Base-by-base conservation (phyloP, 225 moss, liverwort and hornwort species). In the Pseudisothecium myosuroides region DNA sequence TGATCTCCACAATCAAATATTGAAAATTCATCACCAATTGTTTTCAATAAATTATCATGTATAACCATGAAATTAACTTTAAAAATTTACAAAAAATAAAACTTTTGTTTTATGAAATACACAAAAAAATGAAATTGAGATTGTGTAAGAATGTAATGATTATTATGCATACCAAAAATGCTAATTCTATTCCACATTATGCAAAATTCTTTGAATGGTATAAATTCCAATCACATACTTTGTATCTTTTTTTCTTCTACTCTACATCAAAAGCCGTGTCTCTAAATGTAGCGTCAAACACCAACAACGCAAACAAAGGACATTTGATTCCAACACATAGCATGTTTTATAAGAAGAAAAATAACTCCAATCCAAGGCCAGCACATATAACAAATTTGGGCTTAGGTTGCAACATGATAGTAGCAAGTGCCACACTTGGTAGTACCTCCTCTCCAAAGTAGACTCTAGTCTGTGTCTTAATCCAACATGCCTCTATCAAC, bases 51-150 rank as follows among this genome's bases (percentile, higher is more conserved):
- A 41, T 3, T 15, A 14, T 27, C 15, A 26, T 26, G 5, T 15
- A 26, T 41, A 71, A 5, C 5, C 15, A 26, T 15, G 1, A 71
- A 27, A 15, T 9, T 19, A 0, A 39, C 0, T 14, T 11, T 1
- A 24, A 69, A 23, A n/a, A 7, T 68, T 68, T 13, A 23, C 6
- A 6, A 37, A 37, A 32, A 37, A 12, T n/a, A 7, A 22, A 12
- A 12, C 1, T 4, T n/a, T n/a, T 6, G 7, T 20, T 34, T n/a
- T n/a, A n/a, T n/a, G n/a, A n/a, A n/a, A n/a, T n/a, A n/a, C n/a
- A n/a, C n/a, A n/a, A n/a, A n/a, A n/a, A n/a, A n/a, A n/a, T n/a
- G n/a, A n/a, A n/a, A n/a, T n/a, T 71, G 15, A 27, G 5, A 72
- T 37, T 66, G 16, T 52, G 15, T 52, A 52, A 24, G 3, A 69